A percentile compares a stretch with the other conserved stretches of the same genome.
These are phyloP conservation scores for Cyclanthera cordifolia DNA, from an alignment of 306 rosid species.

Conservation along the genomic window DNA sequence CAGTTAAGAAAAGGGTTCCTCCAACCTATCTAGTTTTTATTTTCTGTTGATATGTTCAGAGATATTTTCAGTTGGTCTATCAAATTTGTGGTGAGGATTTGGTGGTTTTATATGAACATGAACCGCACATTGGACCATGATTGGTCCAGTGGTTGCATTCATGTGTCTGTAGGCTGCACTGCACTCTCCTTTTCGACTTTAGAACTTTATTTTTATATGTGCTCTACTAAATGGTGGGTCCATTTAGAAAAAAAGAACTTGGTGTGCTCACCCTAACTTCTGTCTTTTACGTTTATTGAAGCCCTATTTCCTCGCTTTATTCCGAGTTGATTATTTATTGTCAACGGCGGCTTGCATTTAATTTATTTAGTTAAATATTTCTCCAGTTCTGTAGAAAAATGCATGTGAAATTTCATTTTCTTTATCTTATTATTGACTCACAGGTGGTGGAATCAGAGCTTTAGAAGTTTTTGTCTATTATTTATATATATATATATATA, in stretches of 20 bases:
- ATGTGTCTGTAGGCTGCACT: not conserved
- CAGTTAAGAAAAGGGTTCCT: not conserved
- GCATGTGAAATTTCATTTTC: not conserved
- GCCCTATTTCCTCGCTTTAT: not conserved
- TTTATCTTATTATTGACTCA: not conserved
- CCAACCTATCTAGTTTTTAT: not conserved
- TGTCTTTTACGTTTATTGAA: not conserved
- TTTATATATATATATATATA: too few relatives aligned
- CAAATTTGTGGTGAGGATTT: not conserved
- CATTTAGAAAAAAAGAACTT: not conserved
- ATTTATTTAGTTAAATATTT: not conserved
- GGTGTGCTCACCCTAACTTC: not conserved
- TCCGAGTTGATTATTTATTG: not conserved
- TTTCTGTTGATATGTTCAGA: not conserved
- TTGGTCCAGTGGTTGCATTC: not conserved
- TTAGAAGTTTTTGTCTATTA: too few relatives aligned
- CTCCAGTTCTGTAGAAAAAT: not conserved
- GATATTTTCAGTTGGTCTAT: not conserved
- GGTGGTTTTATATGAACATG: not conserved
- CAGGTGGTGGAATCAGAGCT: too few relatives aligned
- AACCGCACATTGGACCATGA: not conserved
- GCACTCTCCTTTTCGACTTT: not conserved
- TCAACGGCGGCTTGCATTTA: not conserved
- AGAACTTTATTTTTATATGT: not conserved
- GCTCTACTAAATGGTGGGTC: not conserved